Conservation (phyloP, 495 filamentous ascomycete genomes). For the Penicillium maclennaniae region DNA sequence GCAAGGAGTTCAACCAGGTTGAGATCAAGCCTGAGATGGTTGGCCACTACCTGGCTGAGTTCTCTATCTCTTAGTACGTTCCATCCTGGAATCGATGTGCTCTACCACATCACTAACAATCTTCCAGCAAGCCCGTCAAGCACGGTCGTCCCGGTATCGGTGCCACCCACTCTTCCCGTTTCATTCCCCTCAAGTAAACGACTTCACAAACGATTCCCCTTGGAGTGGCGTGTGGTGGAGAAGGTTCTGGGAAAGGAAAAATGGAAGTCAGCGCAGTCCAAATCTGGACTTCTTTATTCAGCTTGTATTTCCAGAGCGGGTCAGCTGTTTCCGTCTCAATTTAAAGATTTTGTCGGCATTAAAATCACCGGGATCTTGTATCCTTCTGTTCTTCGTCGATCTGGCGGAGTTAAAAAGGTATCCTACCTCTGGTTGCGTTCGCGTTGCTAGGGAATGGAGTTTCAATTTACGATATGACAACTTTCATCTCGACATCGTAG, state of each 20-base stretch:
- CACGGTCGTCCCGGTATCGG: constrained; percentile 99
- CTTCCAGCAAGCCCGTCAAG: constrained; percentile 93
- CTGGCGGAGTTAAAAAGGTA: constrained; percentile 21
- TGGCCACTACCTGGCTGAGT: constrained; percentile 98
- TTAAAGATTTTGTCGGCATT: constrained; percentile 48
- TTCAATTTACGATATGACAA: constrained; percentile 27
- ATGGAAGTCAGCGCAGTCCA: constrained; percentile 33
- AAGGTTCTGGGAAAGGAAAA: constrained; percentile 37
- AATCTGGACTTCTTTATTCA: constrained; percentile 38
- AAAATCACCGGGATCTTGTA: constrained; percentile 21
- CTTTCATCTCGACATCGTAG: constrained; percentile 7
- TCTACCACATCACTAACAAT: constrained; percentile 28
- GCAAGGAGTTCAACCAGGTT: constrained; percentile 99
- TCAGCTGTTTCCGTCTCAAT: constrained; percentile 48
- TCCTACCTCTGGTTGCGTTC: constrained; percentile 13
- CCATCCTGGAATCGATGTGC: constrained; percentile 24
- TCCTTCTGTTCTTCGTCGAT: constrained; percentile 12
- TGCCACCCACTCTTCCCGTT: constrained; percentile 99
- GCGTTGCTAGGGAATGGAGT: constrained; percentile 16
- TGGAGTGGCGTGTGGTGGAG: constrained; percentile 43
- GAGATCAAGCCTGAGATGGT: constrained; percentile 99
- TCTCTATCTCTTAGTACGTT: constrained; percentile 98
- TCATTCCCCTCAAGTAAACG: constrained; percentile 98
- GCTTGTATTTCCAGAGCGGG: constrained; percentile 48
- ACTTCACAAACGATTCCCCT: constrained; percentile 41